Percentiles rank a stretch among this genome's conserved stretches.
Evolutionary conservation across 805 yeast genomes (phyloP).

Genomic region (Candida dajiaensis): DNA sequence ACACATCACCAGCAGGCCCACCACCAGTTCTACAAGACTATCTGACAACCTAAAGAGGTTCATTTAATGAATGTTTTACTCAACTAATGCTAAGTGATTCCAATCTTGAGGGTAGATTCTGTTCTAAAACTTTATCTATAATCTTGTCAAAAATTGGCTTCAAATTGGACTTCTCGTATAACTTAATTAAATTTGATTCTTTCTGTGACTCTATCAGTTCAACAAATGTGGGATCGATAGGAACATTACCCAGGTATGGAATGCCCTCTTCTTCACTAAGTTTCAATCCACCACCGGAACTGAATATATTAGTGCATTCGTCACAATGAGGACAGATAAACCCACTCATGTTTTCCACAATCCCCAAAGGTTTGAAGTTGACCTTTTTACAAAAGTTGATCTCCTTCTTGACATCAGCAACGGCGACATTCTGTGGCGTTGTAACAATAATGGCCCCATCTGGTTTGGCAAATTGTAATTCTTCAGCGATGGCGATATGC

Average conservation of each 20-base stretch:
- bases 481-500: slow-evolving; percentile 95
- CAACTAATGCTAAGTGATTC: neutral
- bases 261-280: slow-evolving; percentile 59
- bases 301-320: slow-evolving; percentile 88
- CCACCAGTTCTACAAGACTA: neutral
- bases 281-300: slow-evolving; percentile 83
- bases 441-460: slow-evolving; percentile 96
- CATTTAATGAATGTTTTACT: neutral
- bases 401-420: slow-evolving; percentile 93
- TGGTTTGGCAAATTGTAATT: slow-evolving; percentile 60
- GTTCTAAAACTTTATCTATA: slow-evolving; percentile 31
- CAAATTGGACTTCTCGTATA: slow-evolving; percentile 29
- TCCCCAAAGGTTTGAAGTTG: slow-evolving; percentile 70
- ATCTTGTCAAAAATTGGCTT: slow-evolving; percentile 40
- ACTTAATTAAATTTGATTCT: slow-evolving; percentile 27
- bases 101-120: slow-evolving; percentile 22
- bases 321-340: slow-evolving; percentile 91
- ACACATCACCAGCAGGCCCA: neutral
- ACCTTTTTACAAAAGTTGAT: slow-evolving; percentile 89
- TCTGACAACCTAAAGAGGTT: slow-evolving; percentile 8
- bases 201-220: slow-evolving; percentile 68
- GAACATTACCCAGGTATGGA: slow-evolving; percentile 78
- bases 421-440: slow-evolving; percentile 91
- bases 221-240: slow-evolving; percentile 89
- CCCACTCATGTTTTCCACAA: slow-evolving; percentile 96